A percentile compares a stretch with the other conserved stretches of the same genome.
Evolutionary conservation across 108 stramenopile genomes (phyloP).

Genomic region (Pseudonitzschia delicatissima): DNA sequence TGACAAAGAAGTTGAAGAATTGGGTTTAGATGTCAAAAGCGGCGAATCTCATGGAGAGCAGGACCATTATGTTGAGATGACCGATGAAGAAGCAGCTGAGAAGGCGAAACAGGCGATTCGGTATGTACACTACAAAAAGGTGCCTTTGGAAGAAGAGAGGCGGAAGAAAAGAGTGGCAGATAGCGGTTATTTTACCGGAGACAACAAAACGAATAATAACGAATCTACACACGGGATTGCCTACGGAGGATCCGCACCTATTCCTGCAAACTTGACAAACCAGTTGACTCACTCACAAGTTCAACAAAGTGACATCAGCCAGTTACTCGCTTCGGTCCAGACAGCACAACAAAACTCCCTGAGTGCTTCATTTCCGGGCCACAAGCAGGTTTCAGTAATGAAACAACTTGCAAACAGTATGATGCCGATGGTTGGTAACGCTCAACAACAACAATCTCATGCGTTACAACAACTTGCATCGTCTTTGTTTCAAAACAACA

Average conservation of each 20-base stretch:
- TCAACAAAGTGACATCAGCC: not conserved
- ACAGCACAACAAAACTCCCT: not conserved
- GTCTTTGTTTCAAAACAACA: not conserved
- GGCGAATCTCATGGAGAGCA: not conserved
- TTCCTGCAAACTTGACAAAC: too few relatives aligned
- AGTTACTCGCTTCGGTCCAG: not conserved
- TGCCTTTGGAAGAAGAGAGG: conserved; percentile 11
- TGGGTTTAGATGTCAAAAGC: not conserved
- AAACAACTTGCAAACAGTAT: conserved; percentile 43
- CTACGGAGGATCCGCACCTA: too few relatives aligned
- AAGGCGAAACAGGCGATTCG: conserved; percentile 54
- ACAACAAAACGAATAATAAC: not conserved
- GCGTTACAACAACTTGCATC: not conserved
- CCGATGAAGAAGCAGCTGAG: conserved; percentile 42
- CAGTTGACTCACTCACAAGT: not conserved
- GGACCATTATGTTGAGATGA: conserved; percentile 34
- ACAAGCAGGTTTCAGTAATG: conserved; percentile 16
- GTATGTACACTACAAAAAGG: conserved; percentile 45
- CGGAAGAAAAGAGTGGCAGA: conserved; percentile 9
- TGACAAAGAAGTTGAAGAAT: conserved; percentile 16
- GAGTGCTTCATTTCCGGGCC: not conserved
- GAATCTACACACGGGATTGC: too few relatives aligned
- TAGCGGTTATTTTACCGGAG: not conserved
- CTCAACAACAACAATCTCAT: conserved; percentile 1
- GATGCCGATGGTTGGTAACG: not conserved